Base-by-base conservation (phyloP, 2,329 filamentous ascomycete species). In the Daldinia sp. region DNA sequence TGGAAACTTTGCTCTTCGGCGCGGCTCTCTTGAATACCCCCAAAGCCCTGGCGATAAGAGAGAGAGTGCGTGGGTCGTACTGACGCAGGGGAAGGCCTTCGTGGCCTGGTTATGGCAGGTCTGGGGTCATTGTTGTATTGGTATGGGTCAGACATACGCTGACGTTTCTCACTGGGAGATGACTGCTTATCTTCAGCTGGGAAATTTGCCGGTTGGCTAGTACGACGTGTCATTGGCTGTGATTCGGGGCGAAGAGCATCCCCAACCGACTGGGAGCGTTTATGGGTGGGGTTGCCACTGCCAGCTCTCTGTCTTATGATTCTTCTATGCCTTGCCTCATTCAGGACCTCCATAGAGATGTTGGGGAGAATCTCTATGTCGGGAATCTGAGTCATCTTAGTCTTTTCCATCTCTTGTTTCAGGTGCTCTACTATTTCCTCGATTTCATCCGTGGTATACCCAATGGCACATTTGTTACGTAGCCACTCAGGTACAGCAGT, bases 291-390 rank as follows among this genome's bases (percentile, higher is more conserved):
- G 34, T 27, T 58, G n/a, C 52, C 48, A 37, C 39, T 60, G 30
- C 48, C 60, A 30, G 63, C 68, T 63, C 73, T 75, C 19, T 72
- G 71, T 67, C 71, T 75, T 11, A 60, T 59, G 4, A 63, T 37
- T 4, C 69, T 59, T 52, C 73, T 77, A 6, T 70, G 60, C 47
- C 69, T 72, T 4, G 69, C 67, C n/a, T 72, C 71, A 6, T 72
- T 72, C 1, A 68, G 66, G 29, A 73, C 69, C 8, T 78, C 77
- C 32, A 78, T 79, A 11, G 76, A 75, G 66, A 87, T 83, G 60
- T 84, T 82, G 1, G 85, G 84, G 3, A 87, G 77, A 15, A 87
- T 84, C 74, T 87, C 85, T 58, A 87, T 83, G 62, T 87, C 85
- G 0, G 85, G 85, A 1, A 87, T 81, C 58, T 83, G 79, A 3